phyloP scores from a whole-genome alignment of 768 basidiomycete genomes.

The Russula sp. region DNA sequence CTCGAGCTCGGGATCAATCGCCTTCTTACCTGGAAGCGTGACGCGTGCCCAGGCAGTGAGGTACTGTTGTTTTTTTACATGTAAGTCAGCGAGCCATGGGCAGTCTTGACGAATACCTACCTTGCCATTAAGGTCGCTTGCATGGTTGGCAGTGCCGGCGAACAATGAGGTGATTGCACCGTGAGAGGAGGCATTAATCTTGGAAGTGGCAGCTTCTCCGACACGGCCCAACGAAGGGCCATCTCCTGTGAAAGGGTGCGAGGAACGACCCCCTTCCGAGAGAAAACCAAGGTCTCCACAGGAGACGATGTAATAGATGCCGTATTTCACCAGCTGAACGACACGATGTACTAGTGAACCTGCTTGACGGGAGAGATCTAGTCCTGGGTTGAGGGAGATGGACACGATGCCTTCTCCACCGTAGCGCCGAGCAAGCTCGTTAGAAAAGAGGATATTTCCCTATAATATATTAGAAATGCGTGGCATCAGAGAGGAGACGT shows the following conservation, averaged over 20 bases:
- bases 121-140: not conserved
- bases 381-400: conserved; percentile 11
- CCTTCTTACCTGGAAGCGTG: conserved; percentile 2
- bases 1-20: not conserved
- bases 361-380: conserved; percentile 1
- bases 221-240: too few species aligned
- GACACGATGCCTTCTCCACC: conserved; percentile 26
- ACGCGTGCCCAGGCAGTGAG: conserved; percentile 2
- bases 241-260: too few species aligned
- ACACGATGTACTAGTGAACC: not conserved
- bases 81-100: not conserved
- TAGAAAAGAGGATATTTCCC: conserved; percentile 27
- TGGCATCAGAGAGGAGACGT: not conserved
- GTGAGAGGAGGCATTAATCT: not conserved
- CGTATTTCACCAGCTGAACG: not conserved
- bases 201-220: not conserved
- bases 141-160: not conserved
- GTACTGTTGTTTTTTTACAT: not conserved
- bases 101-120: not conserved
- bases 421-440: conserved; percentile 28
- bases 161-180: not conserved
- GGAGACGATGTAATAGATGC: not conserved
- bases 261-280: not conserved
- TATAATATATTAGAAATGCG: not conserved
- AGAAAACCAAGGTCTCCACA: conserved; percentile 1